Evolutionary conservation across 2,329 filamentous ascomycete species (phyloP).

Genomic region (Ophiognomonia clavigignenti-juglandacearum): DNA sequence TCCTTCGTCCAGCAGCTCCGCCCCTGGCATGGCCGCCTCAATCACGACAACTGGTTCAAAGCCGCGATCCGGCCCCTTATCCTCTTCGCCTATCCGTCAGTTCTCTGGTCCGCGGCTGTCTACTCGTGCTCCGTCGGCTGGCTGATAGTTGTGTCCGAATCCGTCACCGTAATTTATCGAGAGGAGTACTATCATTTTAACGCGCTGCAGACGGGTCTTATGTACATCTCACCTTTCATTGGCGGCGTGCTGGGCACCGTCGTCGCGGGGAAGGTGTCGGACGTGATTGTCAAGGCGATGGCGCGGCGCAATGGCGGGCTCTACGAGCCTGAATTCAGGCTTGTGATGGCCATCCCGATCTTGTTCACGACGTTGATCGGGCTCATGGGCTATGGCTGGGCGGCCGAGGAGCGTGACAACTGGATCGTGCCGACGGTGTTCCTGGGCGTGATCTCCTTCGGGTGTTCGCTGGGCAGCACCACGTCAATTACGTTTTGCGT

Average conservation of each 20-base stretch:
- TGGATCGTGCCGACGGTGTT: slow-evolving; percentile 95
- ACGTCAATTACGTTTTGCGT: slow-evolving; percentile 93
- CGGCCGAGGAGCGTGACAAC: slow-evolving; percentile 63
- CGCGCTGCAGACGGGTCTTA: slow-evolving; percentile 72
- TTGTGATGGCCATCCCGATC: slow-evolving; percentile 83
- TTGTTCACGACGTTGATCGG: slow-evolving; percentile 74
- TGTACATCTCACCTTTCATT: slow-evolving; percentile 87
- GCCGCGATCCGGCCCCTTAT: slow-evolving; percentile 78
- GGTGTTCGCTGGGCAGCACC: slow-evolving; percentile 83
- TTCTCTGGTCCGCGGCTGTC: slow-evolving; percentile 81
- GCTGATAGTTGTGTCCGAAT: slow-evolving; percentile 92
- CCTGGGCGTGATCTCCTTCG: slow-evolving; percentile 88
- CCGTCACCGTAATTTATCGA: slow-evolving; percentile 75
- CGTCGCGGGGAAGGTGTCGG: slow-evolving; percentile 82
- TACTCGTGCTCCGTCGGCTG: slow-evolving; percentile 89
- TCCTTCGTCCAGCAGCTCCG: slow-evolving; percentile 71
- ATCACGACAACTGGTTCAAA: slow-evolving; percentile 72
- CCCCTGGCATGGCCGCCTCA: slow-evolving; percentile 73
- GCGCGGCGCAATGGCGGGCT: slow-evolving; percentile 82
- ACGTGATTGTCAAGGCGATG: slow-evolving; percentile 79
- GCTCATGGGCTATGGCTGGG: slow-evolving; percentile 97
- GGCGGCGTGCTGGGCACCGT: slow-evolving; percentile 87
- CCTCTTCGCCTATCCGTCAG: slow-evolving; percentile 79
- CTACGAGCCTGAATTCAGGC: slow-evolving; percentile 90
- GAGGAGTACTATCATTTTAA: slow-evolving; percentile 73